A percentile compares a stretch with the other conserved stretches of the same genome.
phyloP scores from a whole-genome alignment of 495 filamentous ascomycete species.

The Penicillium manginii region DNA sequence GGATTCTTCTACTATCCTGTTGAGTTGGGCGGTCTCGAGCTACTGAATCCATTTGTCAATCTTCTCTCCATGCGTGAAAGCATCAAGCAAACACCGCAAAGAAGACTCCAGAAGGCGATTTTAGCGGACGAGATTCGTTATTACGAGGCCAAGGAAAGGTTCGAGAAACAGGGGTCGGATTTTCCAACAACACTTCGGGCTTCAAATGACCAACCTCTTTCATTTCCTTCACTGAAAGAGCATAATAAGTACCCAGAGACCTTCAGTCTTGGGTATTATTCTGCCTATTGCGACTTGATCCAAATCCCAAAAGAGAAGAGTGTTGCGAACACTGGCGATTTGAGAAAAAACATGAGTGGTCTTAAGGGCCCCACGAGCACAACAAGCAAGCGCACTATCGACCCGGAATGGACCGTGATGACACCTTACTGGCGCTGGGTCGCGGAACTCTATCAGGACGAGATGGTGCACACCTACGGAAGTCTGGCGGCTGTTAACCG shows the following conservation, averaged over 20 bases:
- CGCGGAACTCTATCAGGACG: conserved; percentile 59
- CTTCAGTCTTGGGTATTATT: conserved; percentile 33
- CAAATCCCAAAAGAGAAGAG: conserved; percentile 40
- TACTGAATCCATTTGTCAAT: conserved; percentile 60
- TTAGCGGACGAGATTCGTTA: conserved; percentile 36
- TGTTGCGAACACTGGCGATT: conserved; percentile 32
- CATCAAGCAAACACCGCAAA: conserved; percentile 48
- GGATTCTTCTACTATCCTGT: conserved; percentile 71
- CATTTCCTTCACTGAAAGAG: conserved; percentile 59
- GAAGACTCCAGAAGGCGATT: conserved; percentile 6
- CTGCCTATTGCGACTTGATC: conserved; percentile 43
- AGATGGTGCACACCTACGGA: conserved; percentile 63
- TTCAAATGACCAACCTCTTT: conserved; percentile 29
- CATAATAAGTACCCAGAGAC: conserved; percentile 56
- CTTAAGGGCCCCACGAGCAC: conserved; percentile 20
- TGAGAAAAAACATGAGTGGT: conserved; percentile 29
- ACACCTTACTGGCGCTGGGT: conserved; percentile 67
- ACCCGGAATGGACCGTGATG: conserved; percentile 43
- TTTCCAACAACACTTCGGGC: conserved; percentile 4
- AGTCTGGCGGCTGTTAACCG: conserved; percentile 63
- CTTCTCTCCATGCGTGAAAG: conserved; percentile 57
- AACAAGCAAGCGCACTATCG: conserved; percentile 23
- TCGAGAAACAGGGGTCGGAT: conserved; percentile 38
- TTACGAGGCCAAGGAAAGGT: conserved; percentile 43
- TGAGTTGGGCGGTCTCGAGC: conserved; percentile 60